phyloP scores from a whole-genome alignment of 371 early-diverging fungal species.

The Mucor racemosus region DNA sequence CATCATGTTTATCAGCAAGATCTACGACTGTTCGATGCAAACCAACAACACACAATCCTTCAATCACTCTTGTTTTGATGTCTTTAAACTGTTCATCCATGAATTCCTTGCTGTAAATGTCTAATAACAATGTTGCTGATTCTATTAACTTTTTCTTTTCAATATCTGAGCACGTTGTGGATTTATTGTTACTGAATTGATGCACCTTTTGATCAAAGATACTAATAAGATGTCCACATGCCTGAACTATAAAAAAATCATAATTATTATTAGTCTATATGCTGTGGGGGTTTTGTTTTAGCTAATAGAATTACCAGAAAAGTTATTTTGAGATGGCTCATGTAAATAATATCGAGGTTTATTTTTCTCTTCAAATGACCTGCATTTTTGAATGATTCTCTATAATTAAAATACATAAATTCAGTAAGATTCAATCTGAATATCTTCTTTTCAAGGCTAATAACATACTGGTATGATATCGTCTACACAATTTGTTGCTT shows the following conservation, averaged over 20 bases:
- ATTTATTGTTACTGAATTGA: neutral
- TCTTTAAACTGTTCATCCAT: neutral
- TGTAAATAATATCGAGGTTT: neutral
- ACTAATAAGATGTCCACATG: neutral
- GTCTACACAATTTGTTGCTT: neutral
- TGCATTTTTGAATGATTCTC: constrained; percentile 3
- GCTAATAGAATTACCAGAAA: neutral
- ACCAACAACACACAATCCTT: neutral
- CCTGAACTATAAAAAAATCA: neutral
- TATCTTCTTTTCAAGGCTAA: neutral
- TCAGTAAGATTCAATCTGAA: neutral
- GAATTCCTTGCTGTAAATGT: neutral
- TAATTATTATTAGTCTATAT: neutral
- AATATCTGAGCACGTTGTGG: neutral
- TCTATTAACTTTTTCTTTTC: neutral
- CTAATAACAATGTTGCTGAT: neutral
- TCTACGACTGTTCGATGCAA: constrained; percentile 1
- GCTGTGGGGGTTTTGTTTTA: neutral
- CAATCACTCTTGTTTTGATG: neutral
- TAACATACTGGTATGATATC: neutral
- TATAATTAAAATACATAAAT: neutral
- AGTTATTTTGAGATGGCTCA: neutral
- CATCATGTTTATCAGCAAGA: constrained; percentile 11
- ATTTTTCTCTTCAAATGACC: neutral
- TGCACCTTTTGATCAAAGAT: neutral